Conservation (phyloP, 23 red algal species). For the Gracilaria gracilis region DNA sequence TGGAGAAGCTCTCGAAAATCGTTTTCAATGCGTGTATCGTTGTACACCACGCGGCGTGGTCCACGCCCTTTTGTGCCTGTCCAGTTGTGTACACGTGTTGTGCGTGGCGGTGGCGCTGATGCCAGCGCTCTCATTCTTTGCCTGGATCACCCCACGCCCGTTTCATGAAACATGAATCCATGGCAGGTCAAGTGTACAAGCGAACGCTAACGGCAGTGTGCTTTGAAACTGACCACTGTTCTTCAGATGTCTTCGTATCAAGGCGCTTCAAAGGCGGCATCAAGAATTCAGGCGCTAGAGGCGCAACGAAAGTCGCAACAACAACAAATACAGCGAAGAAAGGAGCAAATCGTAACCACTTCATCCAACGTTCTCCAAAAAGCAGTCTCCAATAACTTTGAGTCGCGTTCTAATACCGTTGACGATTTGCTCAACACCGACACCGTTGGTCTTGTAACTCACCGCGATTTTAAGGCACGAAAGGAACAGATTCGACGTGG, state of each 20-base stretch:
- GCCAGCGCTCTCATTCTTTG: too few species aligned
- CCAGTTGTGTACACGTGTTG: constrained; percentile 6
- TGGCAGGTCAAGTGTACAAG: too few species aligned
- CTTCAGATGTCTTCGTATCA: constrained; percentile 48
- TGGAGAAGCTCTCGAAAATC: constrained; percentile 33
- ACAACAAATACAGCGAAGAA: constrained; percentile 2
- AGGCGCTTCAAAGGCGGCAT: constrained; percentile 43
- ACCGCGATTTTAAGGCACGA: constrained; percentile 77
- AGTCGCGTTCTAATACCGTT: constrained; percentile 60
- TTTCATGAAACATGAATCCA: too few species aligned
- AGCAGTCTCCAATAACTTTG: constrained; percentile 58
- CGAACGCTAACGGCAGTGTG: too few species aligned
- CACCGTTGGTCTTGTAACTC: constrained; percentile 86
- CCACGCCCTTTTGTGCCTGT: not conserved
- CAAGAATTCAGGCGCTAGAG: constrained; percentile 63
- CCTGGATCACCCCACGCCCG: too few species aligned
- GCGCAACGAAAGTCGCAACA: constrained; percentile 39
- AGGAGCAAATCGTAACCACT: constrained; percentile 53
- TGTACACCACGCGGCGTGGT: too few species aligned
- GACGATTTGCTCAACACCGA: constrained; percentile 82
- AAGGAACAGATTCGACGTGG: constrained; percentile 61
- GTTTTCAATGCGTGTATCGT: constrained; percentile 7
- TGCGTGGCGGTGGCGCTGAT: too few species aligned
- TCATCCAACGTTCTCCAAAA: constrained; percentile 38
- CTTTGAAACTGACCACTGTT: not conserved